Evolutionary conservation across 2,329 filamentous ascomycete species (phyloP).

Genomic region (Neonectria neomacrospora): DNA sequence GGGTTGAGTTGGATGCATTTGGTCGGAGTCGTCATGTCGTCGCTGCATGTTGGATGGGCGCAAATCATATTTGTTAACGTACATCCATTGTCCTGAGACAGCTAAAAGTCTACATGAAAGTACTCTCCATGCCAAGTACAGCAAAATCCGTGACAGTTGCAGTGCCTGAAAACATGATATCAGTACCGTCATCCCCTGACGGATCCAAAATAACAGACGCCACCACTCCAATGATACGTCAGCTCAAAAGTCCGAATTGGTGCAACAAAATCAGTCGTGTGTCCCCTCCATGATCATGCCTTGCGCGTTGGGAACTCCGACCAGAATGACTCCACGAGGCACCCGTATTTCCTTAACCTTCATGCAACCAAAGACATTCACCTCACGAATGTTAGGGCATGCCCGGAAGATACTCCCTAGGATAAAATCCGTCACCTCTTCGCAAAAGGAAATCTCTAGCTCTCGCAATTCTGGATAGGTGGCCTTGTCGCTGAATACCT

Average conservation of each 20-base stretch:
- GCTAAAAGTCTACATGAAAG: not conserved
- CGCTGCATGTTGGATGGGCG: not conserved
- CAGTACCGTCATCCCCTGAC: not conserved
- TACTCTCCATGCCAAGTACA: not conserved
- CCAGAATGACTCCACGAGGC: constrained; percentile 65
- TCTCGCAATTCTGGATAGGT: constrained; percentile 75
- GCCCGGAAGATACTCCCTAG: constrained; percentile 71
- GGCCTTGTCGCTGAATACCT: constrained; percentile 72
- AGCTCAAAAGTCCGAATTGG: not conserved
- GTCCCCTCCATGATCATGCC: constrained; percentile 69
- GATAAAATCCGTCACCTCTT: constrained; percentile 72
- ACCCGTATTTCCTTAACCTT: constrained; percentile 66
- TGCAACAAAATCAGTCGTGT: constrained; percentile 22
- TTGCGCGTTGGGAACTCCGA: constrained; percentile 68
- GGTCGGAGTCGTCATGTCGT: not conserved
- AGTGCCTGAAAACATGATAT: not conserved
- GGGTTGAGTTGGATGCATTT: not conserved
- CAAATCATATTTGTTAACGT: constrained; percentile 2
- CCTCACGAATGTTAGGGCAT: constrained; percentile 69
- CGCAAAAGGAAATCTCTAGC: constrained; percentile 83
- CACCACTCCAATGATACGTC: not conserved
- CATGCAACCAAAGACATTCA: constrained; percentile 75
- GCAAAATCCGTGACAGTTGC: not conserved
- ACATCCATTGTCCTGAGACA: constrained; percentile 3
- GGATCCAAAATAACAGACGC: not conserved